Evolutionary conservation across 1,284 basidiomycete genomes (phyloP).

Genomic region (Cerioporus squamosus): DNA sequence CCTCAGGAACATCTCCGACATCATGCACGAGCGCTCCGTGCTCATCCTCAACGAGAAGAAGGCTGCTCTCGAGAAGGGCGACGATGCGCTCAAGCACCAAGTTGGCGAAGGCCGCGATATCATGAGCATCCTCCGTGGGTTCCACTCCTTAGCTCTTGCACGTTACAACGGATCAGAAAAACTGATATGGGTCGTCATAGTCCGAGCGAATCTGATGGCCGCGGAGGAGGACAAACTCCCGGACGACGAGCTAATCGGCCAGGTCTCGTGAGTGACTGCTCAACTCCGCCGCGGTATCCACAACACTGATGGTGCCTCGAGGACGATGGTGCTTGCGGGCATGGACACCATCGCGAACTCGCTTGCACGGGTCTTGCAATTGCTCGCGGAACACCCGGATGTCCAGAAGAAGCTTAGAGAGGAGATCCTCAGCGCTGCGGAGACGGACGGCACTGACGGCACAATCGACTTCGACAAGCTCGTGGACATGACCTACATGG

Average conservation of each 20-base stretch:
- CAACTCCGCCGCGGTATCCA: background rate
- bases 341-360: constrained; percentile 30
- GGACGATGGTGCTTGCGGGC: constrained; percentile 27
- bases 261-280: constrained; percentile 35
- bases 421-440: constrained; percentile 20
- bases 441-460: constrained; percentile 14
- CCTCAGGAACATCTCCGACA: constrained; percentile 24
- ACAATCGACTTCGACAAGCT: constrained; percentile 24
- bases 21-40: constrained; percentile 20
- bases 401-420: constrained; percentile 25
- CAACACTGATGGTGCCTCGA: background rate
- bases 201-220: constrained; percentile 33
- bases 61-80: constrained; percentile 23
- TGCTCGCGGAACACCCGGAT: constrained; percentile 23
- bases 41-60: constrained; percentile 28
- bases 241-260: constrained; percentile 36
- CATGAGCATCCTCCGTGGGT: constrained; percentile 37
- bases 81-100: constrained; percentile 27
- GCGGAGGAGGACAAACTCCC: constrained; percentile 34
- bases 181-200: constrained; percentile 14
- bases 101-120: constrained; percentile 36
- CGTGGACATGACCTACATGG: constrained; percentile 25
- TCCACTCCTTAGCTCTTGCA: too few relatives aligned
- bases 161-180: too few relatives aligned
- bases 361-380: constrained; percentile 21